phyloP scores from a whole-genome alignment of 345 rosid species.

The Garcia nutans region DNA sequence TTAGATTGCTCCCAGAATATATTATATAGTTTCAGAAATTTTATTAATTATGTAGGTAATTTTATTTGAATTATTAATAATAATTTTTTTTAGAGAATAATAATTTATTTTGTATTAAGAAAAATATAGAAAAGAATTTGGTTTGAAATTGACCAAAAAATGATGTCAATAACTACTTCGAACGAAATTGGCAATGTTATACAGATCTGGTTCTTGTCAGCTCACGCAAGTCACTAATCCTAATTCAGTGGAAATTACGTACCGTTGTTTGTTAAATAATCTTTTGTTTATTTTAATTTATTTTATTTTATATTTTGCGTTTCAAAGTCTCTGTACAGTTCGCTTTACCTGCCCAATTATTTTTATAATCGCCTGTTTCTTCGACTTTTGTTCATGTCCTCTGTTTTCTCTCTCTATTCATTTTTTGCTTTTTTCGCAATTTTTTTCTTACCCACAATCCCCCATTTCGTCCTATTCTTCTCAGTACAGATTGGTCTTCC shows the following conservation, averaged over 20 bases:
- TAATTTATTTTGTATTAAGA: too few species aligned
- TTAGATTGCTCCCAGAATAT: too few species aligned
- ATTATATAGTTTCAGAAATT: too few species aligned
- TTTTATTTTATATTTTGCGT: background rate
- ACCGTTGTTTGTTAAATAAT: background rate
- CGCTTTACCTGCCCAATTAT: background rate
- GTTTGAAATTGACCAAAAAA: background rate
- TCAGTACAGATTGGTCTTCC: background rate
- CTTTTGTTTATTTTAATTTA: too few species aligned
- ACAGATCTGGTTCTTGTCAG: background rate
- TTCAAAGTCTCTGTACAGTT: background rate
- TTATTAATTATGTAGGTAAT: too few species aligned
- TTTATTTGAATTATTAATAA: too few species aligned
- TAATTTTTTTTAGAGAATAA: too few species aligned
- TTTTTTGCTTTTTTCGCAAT: background rate
- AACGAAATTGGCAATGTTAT: background rate
- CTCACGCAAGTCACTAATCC: background rate
- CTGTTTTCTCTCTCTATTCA: background rate
- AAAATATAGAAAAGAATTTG: too few species aligned
- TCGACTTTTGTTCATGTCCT: slow-evolving; percentile 4
- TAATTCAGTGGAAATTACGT: background rate
- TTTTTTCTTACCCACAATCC: background rate
- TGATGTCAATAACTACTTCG: background rate
- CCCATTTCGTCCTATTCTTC: background rate
- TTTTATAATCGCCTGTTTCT: slow-evolving; percentile 1